Evolutionary conservation across 2,329 filamentous ascomycete species (phyloP), one percentile per base, ranked within the genome.

Genomic region (Stachybotrys chartarum): DNA sequence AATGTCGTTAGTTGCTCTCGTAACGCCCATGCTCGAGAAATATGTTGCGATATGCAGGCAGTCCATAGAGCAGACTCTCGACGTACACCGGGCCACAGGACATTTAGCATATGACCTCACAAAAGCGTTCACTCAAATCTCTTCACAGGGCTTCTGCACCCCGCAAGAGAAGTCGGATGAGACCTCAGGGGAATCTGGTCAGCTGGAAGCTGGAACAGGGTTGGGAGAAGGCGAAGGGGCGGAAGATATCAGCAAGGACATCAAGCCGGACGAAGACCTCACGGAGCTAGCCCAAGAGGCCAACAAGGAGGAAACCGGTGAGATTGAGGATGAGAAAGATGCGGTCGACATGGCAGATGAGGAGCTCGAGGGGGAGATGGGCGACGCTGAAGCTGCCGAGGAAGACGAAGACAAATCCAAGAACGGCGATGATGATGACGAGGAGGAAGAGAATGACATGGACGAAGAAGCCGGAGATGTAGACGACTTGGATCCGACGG

Each of bases 191-290:
- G 82, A 89, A 57, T 81, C 83, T 30, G 90, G 92, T 12, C 88
- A 96, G 63, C 78, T 97, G 32, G 93, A 99, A 71, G 85, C 85
- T 44, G 95, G 95, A 16, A 97, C 92, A 11, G 95, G 94, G 39
- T 84, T 99, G 30, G 95, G 94, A 18, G 94, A 97, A 50, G 95
- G 94, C 11, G 90, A 97, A 70, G 95, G 93, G 17, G 92, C 88
- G 5, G 92, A 99, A 68, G 93, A 99, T 70, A 97, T 99, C 60
- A 97, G 92, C 72, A 97, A 99, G 68, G 94, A 99, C 65, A 88
- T 99, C 50, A 85, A 90, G 59, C 87, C 93, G 16, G 93, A 99
- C 58, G 94, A 99, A 69, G 92, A 99, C 67, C 75, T 99, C 5
- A 85, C 89, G 0, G 94, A 99, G 62, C 78, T 99, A 49, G 93